Conservation (phyloP, 345 rosid genomes). For the Corymbia maculata region DNA sequence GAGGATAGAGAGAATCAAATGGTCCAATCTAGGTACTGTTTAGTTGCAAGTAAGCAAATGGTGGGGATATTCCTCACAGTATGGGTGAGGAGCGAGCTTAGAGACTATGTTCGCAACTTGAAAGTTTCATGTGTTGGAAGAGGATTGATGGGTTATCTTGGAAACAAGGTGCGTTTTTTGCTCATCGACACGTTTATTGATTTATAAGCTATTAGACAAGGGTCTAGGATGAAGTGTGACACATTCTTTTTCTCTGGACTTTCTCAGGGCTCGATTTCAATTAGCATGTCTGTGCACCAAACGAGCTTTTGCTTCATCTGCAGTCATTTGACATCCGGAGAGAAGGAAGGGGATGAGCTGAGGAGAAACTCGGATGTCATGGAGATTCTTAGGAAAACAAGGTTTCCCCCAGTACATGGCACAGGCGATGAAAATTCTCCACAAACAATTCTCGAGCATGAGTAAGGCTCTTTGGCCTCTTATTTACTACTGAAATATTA, state of each 20-base stretch:
- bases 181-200: background rate
- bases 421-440: conserved; percentile 66
- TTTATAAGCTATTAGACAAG: background rate
- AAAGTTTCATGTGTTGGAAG: conserved; percentile 97
- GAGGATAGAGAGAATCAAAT: conserved; percentile 46
- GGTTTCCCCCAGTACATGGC: conserved; percentile 77
- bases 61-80: conserved; percentile 90
- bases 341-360: conserved; percentile 94
- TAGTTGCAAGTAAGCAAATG: conserved; percentile 97
- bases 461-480: conserved; percentile 26
- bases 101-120: conserved; percentile 63
- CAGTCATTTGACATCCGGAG: conserved; percentile 93
- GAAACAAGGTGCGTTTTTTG: conserved; percentile 66
- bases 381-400: conserved; percentile 95
- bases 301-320: conserved; percentile 97
- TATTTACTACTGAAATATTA: background rate
- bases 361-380: conserved; percentile 91
- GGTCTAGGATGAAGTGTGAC: background rate
- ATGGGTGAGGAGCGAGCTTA: conserved; percentile 83
- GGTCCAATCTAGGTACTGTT: conserved; percentile 58
- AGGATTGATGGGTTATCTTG: conserved; percentile 99
- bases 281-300: conserved; percentile 92
- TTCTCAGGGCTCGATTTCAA: conserved; percentile 88
- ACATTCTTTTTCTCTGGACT: conserved; percentile 6
- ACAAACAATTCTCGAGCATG: conserved; percentile 78